Evolutionary conservation across 208 protist genomes (phyloP), one percentile per base, ranked within the genome.

Genomic region (Phytomonas sp.): DNA sequence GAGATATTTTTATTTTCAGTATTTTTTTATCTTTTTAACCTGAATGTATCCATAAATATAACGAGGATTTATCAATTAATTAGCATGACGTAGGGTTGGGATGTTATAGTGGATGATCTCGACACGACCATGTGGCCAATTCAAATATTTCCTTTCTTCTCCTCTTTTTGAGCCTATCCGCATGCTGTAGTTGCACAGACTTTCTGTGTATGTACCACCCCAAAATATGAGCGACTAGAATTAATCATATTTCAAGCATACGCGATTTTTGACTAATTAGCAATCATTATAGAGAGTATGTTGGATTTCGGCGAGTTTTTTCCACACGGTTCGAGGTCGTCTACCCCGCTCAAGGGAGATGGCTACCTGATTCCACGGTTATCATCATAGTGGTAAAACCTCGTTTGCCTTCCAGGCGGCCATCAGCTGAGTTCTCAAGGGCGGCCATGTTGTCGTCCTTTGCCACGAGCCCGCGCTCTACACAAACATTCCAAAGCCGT

Each of bases 391-490:
- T 30, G 86, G 86, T 6, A 92, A 89, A 73, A 82, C 81, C 28
- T 88, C 82, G 17, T 79, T 92, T 43, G 83, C 86, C 23, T 88
- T 92, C 43, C 86, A 92, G 71, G 83, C 83, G 17, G 83, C 73
- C 9, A 72, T 92, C 30, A 87, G 82, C 67, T 74, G 74, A 15
- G 79, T 81, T 20, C 66, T 74, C 36, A 32, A 71, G 23, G 74
- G 74, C 4, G 68, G 46, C 4, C 65, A 61, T 20, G 83, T 85
- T 7, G 26, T 87, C 13, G 77, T 92, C 20, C 66, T 88, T 20
- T 92, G 83, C 66, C 74, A 73, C 20, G 83, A 92, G 67, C 60
- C 78, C 11, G 37, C 67, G 15, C 63, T 92, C 23, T 80, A 87
- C 53, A 30, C 69, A 20, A 88, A 89, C 62, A 72, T 87, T n/a